These are phyloP conservation scores for Protomyces gravidus DNA, from an alignment of 1,139 yeast species.

Conservation along the genomic window DNA sequence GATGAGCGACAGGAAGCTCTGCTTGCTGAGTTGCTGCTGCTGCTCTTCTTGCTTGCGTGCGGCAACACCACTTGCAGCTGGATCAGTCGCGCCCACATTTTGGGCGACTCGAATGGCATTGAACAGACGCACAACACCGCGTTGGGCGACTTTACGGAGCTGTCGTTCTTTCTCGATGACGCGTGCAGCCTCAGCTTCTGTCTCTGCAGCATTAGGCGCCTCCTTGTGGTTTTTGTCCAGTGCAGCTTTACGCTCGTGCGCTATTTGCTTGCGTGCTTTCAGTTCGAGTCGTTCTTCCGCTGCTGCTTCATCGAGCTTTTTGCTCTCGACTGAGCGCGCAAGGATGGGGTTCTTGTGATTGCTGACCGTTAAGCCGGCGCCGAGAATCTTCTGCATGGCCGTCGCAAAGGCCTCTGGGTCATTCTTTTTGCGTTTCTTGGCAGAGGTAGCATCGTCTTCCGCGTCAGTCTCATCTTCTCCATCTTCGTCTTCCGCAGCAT, in stretches of 20 bases:
- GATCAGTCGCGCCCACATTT: conserved; percentile 37
- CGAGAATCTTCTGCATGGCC: conserved; percentile 79
- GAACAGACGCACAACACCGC: conserved; percentile 81
- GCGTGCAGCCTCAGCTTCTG: conserved; percentile 45
- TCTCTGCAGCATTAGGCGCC: conserved; percentile 42
- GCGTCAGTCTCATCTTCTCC: conserved; percentile 32
- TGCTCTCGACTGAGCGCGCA: conserved; percentile 49
- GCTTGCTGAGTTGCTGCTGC: conserved; percentile 29
- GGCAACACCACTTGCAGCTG: conserved; percentile 8
- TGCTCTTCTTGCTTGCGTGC: conserved; percentile 16
- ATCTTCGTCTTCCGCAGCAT: conserved; percentile 24
- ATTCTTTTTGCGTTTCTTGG: conserved; percentile 45
- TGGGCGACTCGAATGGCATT: conserved; percentile 89
- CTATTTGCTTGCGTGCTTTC: conserved; percentile 69
- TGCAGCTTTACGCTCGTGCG: conserved; percentile 64
- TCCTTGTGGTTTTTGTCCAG: conserved; percentile 68
- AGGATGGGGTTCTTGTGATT: conserved; percentile 85
- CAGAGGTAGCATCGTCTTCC: conserved; percentile 35
- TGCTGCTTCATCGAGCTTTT: conserved; percentile 36
- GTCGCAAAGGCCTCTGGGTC: conserved; percentile 71
- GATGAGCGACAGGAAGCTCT: conserved; percentile 30
- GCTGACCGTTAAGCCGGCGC: conserved; percentile 81
- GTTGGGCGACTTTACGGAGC: conserved; percentile 79
- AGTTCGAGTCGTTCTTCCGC: conserved; percentile 79
- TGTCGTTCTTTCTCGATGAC: conserved; percentile 64